Evolutionary conservation across 2,329 filamentous ascomycete species (phyloP).

Genomic region (Aspergillus chevalieri): DNA sequence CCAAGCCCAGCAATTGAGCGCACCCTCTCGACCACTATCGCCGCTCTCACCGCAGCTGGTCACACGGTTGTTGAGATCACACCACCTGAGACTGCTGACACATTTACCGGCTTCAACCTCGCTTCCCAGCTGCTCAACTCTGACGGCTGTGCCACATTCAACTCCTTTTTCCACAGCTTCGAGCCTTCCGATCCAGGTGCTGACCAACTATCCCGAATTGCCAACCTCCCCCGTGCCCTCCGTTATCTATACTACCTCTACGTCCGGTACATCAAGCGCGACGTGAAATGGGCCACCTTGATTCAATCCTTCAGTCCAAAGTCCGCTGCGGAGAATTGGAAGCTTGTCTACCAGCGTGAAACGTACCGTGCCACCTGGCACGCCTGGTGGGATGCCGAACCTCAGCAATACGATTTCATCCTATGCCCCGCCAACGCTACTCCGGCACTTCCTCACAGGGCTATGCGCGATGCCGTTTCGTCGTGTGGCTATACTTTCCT

Average conservation of each 20-base stretch:
- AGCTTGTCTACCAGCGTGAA: slow-evolving; percentile 70
- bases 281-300: slow-evolving; percentile 71
- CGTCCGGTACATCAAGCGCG: slow-evolving; percentile 74
- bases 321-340: slow-evolving; percentile 73
- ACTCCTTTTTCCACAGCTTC: slow-evolving; percentile 66
- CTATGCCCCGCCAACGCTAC: slow-evolving; percentile 84
- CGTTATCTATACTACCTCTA: slow-evolving; percentile 85
- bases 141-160: slow-evolving; percentile 76
- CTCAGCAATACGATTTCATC: slow-evolving; percentile 70
- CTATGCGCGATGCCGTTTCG: slow-evolving; percentile 77
- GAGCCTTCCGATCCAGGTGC: slow-evolving; percentile 78
- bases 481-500: slow-evolving; percentile 91
- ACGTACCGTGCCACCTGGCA: slow-evolving; percentile 72
- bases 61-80: slow-evolving; percentile 65
- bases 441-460: slow-evolving; percentile 77
- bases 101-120: slow-evolving; percentile 68
- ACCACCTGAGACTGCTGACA: slow-evolving; percentile 66
- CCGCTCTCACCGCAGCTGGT: slow-evolving; percentile 63
- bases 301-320: slow-evolving; percentile 68
- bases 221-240: slow-evolving; percentile 64
- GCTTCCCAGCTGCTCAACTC: slow-evolving; percentile 76
- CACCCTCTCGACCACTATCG: slow-evolving; percentile 64
- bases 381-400: slow-evolving; percentile 71
- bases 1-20: slow-evolving; percentile 78
- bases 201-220: slow-evolving; percentile 66